Evolutionary conservation across 192 early-diverging fungal genomes (phyloP).

Genomic region (Coemansia sp.): DNA sequence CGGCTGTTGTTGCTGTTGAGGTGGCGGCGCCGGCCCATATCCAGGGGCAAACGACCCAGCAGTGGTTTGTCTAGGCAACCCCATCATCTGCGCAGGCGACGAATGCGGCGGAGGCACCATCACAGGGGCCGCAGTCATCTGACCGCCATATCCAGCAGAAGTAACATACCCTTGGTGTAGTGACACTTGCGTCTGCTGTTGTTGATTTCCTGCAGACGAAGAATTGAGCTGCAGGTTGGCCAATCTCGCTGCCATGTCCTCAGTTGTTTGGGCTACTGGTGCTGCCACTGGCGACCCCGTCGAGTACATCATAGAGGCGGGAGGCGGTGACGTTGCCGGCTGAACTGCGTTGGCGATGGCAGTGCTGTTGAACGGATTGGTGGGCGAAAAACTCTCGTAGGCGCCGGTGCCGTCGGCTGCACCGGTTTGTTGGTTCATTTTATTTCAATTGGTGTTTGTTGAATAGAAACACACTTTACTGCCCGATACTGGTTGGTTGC

Average conservation of each 20-base stretch:
- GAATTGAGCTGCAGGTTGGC: constrained; percentile 48
- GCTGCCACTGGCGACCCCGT: not conserved
- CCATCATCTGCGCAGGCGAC: constrained; percentile 8
- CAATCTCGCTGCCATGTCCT: constrained; percentile 30
- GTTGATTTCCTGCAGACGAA: not conserved
- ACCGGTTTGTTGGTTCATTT: constrained; percentile 17
- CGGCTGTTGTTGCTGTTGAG: constrained; percentile 5
- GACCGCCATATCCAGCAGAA: constrained; percentile 20
- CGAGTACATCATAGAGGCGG: not conserved
- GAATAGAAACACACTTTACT: no score
- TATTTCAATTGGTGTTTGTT: not conserved
- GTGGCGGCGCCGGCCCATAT: constrained; percentile 45
- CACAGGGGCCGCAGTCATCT: constrained; percentile 25
- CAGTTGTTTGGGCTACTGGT: not conserved
- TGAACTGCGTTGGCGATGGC: constrained; percentile 3
- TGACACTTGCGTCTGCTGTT: not conserved
- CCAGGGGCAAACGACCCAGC: constrained; percentile 41
- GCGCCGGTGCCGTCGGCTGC: not conserved
- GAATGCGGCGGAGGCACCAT: constrained; percentile 15
- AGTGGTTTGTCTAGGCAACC: constrained; percentile 9
- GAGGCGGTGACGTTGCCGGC: not conserved
- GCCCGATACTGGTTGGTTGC: no score
- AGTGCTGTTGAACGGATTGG: constrained; percentile 49
- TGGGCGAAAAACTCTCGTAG: constrained; percentile 38
- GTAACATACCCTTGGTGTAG: constrained; percentile 9